Base-by-base conservation (phyloP, 2,329 filamentous ascomycete species). In the Penicillium griseofulvum region DNA sequence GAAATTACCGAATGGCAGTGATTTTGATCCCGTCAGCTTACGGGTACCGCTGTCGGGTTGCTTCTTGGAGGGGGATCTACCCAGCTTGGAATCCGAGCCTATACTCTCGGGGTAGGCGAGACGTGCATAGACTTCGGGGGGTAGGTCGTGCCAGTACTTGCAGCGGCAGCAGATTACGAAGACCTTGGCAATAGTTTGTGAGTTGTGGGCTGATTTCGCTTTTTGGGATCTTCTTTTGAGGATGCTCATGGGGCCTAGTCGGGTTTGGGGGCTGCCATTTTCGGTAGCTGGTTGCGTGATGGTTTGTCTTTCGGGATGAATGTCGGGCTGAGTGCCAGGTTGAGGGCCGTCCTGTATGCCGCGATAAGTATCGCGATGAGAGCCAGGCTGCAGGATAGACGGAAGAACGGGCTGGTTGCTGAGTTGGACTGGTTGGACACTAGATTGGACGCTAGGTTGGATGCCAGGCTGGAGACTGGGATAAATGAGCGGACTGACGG, bases 111-210 rank as follows among this genome's bases (percentile, higher is more conserved):
- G 65, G 48, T 64, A 65, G 31, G 69, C 65, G 33, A 76, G 64
- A 49, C 64, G 73, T 42, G 71, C 66, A 57, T 75, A 76, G 19
- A 72, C 60, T 31, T 73, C 68, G 12, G 72, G 69, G 2, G 75
- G 75, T 56, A 75, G 67, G 49, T 77, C 74, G 56, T 77, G 74
- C 74, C 74, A 77, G 57, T 69, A 72, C 43, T 70, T 71, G 65
- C 75, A 77, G 49, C 69, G 65, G 55, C 75, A 77, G 57, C 75
- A 77, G 38, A 77, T 74, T 17, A 76, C 72, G 52, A 77, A 77
- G 12, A 74, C 54, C 52, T 77, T 77, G 24, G 65, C 64, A 39
- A 76, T 56, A 10, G 65, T 49, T 49, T 68, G 64, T 28, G 62
- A 59, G 22, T 61, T 54, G 24, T 48, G 53, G 17, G 50, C 34